Percentiles rank a stretch among this genome's conserved stretches.
Conservation (phyloP, 2,329 filamentous ascomycete genomes). For the Cladosporium sp. region DNA sequence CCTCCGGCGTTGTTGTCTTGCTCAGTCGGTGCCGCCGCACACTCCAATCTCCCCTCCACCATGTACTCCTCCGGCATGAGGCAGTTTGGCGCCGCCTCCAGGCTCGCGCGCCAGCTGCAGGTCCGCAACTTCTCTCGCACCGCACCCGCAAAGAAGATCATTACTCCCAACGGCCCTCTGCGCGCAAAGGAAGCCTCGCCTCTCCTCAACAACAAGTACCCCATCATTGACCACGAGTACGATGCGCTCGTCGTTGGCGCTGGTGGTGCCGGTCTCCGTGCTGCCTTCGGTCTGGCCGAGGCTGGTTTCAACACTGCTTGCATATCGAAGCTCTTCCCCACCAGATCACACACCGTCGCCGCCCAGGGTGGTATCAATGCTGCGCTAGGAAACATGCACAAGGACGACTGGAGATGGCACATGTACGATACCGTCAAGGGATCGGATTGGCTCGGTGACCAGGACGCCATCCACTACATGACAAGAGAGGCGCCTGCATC, state of each 20-base stretch:
- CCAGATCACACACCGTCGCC: slow-evolving; percentile 78
- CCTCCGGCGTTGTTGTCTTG: neutral
- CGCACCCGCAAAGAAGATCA: slow-evolving; percentile 75
- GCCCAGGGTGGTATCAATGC: slow-evolving; percentile 78
- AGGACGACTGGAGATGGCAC: slow-evolving; percentile 98
- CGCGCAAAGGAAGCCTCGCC: slow-evolving; percentile 90
- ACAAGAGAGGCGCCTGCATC: slow-evolving; percentile 87
- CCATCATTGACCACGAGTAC: slow-evolving; percentile 98
- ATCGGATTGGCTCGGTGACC: slow-evolving; percentile 94
- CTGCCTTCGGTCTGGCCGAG: slow-evolving; percentile 81
- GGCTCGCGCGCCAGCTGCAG: slow-evolving; percentile 39
- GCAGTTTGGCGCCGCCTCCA: slow-evolving; percentile 29
- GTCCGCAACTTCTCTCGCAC: slow-evolving; percentile 75
- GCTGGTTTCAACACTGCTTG: slow-evolving; percentile 87
- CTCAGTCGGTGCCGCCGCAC: neutral
- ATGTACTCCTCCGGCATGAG: slow-evolving; percentile 36
- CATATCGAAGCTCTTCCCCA: slow-evolving; percentile 82
- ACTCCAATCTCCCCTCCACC: slow-evolving; percentile 9
- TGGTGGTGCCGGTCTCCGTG: slow-evolving; percentile 75
- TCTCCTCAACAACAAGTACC: slow-evolving; percentile 84
- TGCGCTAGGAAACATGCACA: slow-evolving; percentile 90
- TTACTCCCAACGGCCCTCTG: slow-evolving; percentile 71
- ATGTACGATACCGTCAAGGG: slow-evolving; percentile 99
- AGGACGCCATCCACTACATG: slow-evolving; percentile 99
- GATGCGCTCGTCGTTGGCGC: slow-evolving; percentile 93